A percentile compares a stretch with the other conserved stretches of the same genome.
These are phyloP conservation scores for Monascus purpureus DNA, from an alignment of 495 filamentous ascomycete genomes.

Conservation along the genomic window DNA sequence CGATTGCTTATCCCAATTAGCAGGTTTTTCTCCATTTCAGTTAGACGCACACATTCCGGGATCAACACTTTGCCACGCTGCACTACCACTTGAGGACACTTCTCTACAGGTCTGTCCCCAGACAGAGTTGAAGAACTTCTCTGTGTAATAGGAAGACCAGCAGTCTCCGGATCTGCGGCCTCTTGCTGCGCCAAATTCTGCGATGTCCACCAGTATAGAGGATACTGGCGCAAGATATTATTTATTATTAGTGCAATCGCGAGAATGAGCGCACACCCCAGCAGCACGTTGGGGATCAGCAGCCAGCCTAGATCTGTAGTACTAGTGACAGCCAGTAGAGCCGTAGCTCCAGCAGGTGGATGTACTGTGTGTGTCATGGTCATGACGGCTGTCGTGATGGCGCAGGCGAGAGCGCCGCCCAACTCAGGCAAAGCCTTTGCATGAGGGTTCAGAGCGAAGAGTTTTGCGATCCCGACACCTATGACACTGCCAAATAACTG, in stretches of 20 bases:
- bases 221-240: constrained; percentile 64
- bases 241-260: constrained; percentile 53
- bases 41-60: constrained; percentile 22
- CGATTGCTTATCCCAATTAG: constrained; percentile 21
- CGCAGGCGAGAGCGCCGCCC: constrained; percentile 56
- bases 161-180: constrained; percentile 12
- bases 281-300: constrained; percentile 50
- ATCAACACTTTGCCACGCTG: constrained; percentile 15
- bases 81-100: constrained; percentile 18
- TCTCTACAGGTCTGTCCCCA: constrained; percentile 15
- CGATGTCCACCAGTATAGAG: constrained; percentile 56
- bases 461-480: constrained; percentile 55
- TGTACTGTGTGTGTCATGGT: constrained; percentile 64
- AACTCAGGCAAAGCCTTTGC: constrained; percentile 43
- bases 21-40: constrained; percentile 15
- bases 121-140: constrained; percentile 9
- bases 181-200: constrained; percentile 11
- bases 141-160: background rate
- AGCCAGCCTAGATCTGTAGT: constrained; percentile 56
- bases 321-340: constrained; percentile 60
- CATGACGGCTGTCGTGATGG: constrained; percentile 57
- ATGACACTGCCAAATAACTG: constrained; percentile 54
- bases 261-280: constrained; percentile 54
- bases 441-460: constrained; percentile 46
- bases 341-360: constrained; percentile 80